These are phyloP conservation scores for Thecaphora frezii DNA, from an alignment of 1,284 basidiomycete genomes.

Conservation along the genomic window DNA sequence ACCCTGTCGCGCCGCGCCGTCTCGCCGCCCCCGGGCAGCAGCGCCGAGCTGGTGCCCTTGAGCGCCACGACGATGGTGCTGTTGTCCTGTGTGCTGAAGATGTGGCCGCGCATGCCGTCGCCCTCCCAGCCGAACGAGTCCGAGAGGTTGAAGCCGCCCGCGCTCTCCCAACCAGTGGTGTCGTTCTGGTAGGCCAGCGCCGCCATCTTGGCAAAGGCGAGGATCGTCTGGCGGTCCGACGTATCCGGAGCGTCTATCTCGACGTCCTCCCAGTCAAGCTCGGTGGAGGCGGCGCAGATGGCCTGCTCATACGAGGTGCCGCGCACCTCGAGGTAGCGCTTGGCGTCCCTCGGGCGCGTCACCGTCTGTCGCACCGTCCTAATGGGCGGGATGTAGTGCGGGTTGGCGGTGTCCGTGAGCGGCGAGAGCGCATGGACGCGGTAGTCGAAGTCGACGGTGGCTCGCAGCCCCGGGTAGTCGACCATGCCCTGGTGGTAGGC, in stretches of 20 bases:
- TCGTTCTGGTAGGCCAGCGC: conserved; percentile 75
- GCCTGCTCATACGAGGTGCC: conserved; percentile 28
- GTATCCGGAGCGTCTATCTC: conserved; percentile 67
- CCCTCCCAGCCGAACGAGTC: conserved; percentile 89
- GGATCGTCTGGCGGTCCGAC: conserved; percentile 73
- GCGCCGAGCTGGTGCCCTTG: conserved; percentile 85
- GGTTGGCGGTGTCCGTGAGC: conserved; percentile 5
- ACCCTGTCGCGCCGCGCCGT: conserved; percentile 87
- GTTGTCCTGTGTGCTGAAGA: conserved; percentile 66
- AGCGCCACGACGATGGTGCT: conserved; percentile 83
- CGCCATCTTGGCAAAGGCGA: conserved; percentile 88
- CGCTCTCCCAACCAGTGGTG: conserved; percentile 26
- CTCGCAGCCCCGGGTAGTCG: conserved; percentile 23
- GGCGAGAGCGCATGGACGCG: conserved; percentile 19
- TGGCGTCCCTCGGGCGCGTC: conserved; percentile 21
- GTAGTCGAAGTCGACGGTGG: conserved; percentile 19
- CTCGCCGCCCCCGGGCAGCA: conserved; percentile 78
- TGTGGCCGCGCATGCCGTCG: conserved; percentile 86
- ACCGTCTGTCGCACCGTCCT: conserved; percentile 24
- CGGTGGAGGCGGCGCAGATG: conserved; percentile 24
- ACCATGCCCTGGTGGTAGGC: conserved; percentile 33
- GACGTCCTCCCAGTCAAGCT: conserved; percentile 62
- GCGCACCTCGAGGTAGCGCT: conserved; percentile 28
- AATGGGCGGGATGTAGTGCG: conserved; percentile 25
- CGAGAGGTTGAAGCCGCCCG: conserved; percentile 60